Evolutionary conservation across 768 basidiomycete species (phyloP).

Genomic region (Leccinum variicolor): DNA sequence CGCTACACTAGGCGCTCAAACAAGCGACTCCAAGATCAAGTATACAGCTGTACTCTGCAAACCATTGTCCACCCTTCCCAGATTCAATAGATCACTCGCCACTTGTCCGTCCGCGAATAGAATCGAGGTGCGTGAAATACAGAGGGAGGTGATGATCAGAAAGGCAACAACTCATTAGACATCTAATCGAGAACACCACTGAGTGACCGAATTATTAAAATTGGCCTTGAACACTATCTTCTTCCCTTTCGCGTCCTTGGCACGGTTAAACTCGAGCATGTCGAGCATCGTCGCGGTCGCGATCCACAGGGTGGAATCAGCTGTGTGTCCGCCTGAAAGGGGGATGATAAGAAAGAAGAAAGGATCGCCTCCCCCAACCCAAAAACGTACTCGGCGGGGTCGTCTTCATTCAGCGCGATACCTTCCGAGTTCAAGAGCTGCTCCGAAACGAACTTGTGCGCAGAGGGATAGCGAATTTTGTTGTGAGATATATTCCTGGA

Average conservation of each 20-base stretch:
- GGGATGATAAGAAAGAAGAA: background rate
- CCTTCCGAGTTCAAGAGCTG: constrained; percentile 11
- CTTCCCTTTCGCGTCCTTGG: background rate
- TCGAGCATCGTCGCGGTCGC: constrained; percentile 3
- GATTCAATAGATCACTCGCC: background rate
- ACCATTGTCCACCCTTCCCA: too few species aligned
- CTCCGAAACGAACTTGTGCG: constrained; percentile 10
- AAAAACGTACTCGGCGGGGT: too few species aligned
- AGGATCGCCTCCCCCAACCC: too few species aligned
- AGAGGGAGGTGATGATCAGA: background rate
- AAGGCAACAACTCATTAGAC: background rate
- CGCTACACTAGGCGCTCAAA: too few species aligned
- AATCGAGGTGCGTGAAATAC: background rate
- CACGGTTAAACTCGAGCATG: background rate
- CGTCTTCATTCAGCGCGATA: background rate
- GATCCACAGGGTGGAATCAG: background rate
- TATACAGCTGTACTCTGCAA: background rate
- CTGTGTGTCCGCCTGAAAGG: background rate
- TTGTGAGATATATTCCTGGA: constrained; percentile 8
- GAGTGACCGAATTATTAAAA: constrained; percentile 1
- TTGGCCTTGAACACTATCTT: background rate
- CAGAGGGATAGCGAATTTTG: constrained; percentile 8
- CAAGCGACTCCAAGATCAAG: background rate
- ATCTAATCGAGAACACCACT: background rate
- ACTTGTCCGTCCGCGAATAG: background rate